Conservation (phyloP, 179 eudicot species). For the Vitellaria paradoxa region DNA sequence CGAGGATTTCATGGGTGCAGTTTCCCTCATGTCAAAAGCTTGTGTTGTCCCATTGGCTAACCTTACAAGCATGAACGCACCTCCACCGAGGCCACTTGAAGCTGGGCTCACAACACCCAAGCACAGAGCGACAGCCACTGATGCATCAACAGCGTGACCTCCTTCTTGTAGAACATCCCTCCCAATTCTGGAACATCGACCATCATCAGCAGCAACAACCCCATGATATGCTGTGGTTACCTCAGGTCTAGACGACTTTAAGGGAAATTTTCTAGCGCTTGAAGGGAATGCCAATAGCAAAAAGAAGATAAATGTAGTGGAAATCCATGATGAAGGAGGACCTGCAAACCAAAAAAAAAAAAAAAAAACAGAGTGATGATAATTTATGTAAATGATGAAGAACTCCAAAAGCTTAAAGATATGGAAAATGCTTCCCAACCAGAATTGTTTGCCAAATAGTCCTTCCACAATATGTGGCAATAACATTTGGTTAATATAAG, state of each 20-base stretch:
- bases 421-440: no score
- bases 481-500: no score
- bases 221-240: constrained; percentile 19
- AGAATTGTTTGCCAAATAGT: no score
- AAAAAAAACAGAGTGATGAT: no score
- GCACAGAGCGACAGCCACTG: constrained; percentile 44
- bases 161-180: constrained; percentile 28
- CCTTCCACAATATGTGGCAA: no score
- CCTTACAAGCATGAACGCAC: constrained; percentile 42
- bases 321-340: background rate
- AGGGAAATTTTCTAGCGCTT: background rate
- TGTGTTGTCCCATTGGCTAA: constrained; percentile 17
- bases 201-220: constrained; percentile 45
- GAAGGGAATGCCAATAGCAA: background rate
- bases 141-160: constrained; percentile 49
- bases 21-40: constrained; percentile 46
- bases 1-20: constrained; percentile 39
- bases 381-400: no score
- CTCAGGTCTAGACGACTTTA: constrained; percentile 18
- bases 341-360: constrained; percentile 6
- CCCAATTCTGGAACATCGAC: constrained; percentile 42
- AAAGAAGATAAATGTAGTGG: constrained; percentile 2
- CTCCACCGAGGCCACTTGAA: constrained; percentile 56
- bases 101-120: constrained; percentile 48
- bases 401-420: no score